These are phyloP conservation scores for Podaxis sp. DNA, from an alignment of 768 basidiomycete genomes.

Conservation along the genomic window DNA sequence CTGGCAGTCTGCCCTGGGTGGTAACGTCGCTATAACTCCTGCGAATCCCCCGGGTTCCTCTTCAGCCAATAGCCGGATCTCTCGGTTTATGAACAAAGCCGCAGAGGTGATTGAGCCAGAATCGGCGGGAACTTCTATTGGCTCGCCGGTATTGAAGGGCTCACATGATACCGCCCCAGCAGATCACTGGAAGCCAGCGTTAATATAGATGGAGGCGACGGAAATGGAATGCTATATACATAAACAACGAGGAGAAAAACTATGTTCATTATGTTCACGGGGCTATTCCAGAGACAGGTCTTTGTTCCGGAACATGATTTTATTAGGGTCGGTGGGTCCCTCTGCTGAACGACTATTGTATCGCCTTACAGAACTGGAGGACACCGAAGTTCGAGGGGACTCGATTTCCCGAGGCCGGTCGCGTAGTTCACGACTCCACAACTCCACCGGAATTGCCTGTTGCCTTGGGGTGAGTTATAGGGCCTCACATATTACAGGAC, in stretches of 20 bases:
- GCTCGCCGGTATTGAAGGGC: not conserved
- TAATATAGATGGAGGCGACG: not conserved
- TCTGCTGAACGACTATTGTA: no score
- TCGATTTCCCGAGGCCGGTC: not conserved
- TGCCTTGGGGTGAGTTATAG: not conserved
- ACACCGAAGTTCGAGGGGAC: not conserved
- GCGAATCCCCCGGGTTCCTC: not conserved
- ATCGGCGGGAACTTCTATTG: not conserved
- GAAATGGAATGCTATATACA: not conserved
- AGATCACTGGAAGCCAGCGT: not conserved
- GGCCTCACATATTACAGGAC: not conserved
- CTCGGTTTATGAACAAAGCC: not conserved
- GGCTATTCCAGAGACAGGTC: not conserved
- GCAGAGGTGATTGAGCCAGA: not conserved
- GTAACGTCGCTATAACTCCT: not conserved
- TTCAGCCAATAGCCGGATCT: not conserved
- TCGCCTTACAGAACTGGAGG: not conserved
- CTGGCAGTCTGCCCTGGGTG: not conserved
- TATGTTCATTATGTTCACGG: not conserved
- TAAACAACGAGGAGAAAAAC: not conserved
- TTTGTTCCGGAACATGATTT: no score
- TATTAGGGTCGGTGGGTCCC: no score
- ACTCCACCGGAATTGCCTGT: conserved; percentile 5
- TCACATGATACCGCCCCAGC: not conserved
- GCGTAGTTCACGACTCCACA: not conserved